Evolutionary conservation across 2,329 filamentous ascomycete genomes (phyloP), one percentile per base, ranked within the genome.

Genomic region (Thermothelomyces thermophilus): DNA sequence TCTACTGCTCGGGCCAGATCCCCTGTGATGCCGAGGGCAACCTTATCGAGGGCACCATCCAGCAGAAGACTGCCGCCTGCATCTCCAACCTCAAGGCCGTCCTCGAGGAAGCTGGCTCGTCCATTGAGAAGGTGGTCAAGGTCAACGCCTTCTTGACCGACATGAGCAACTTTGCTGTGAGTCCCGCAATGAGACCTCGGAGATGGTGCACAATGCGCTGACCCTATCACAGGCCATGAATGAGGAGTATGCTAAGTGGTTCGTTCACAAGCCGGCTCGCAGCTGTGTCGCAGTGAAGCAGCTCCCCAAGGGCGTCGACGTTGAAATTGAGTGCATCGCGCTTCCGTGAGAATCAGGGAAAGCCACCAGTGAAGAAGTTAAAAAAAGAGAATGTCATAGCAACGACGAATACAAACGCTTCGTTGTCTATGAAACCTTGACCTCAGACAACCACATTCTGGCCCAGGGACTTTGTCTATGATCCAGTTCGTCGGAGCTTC

Each of bases 241-340:
- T 71, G 76, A 76, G 58, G 85, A 87, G 64, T 95, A 93, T 68
- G 84, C 83, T 68, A 84, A 89, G 70, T 89, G 83, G 76, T 90
- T 91, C 69, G 70, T 76, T 53, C 84, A 88, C 72, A 90, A 89
- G 78, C 89, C 89, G 17, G 86, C 87, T n/a, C 79, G 88, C 60
- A 90, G 84, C 71, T 95, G 89, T 66, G 88, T 95, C 47, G 89
- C 89, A 5, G 90, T 94, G 57, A 90, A 93, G 76, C 82, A 87
- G 61, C 77, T 95, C 57, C 90, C 90, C 54, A 89, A 90, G 76
- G 83, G 83, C 50, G 89, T 90, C 36, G 83, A 89, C 53, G 83
- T 95, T 20, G 90, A 95, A 76, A 93, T 95, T 65, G 89, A 95
- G 77, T 87, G 83, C 66, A 86, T 93, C 73, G 89, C 89, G 50